Evolutionary conservation across 2,329 filamentous ascomycete species (phyloP).

Genomic region (Acrocalymma vagum): DNA sequence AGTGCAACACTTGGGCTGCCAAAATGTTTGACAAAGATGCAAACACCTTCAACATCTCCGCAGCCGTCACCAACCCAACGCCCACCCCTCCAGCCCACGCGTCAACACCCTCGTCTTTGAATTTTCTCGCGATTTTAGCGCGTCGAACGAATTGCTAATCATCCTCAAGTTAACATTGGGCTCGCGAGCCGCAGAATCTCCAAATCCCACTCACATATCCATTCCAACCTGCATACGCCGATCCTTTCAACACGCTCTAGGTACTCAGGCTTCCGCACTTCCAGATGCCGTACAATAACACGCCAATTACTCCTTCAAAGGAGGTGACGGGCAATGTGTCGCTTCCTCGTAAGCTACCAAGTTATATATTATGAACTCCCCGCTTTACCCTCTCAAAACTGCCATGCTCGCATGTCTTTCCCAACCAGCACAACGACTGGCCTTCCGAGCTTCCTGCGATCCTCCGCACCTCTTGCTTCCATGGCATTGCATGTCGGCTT

Average conservation of each 20-base stretch:
- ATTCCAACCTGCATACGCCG: too few species aligned
- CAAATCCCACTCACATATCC: too few species aligned
- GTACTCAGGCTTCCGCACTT: too few species aligned
- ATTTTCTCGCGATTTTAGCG: too few species aligned
- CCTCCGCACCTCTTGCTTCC: not conserved
- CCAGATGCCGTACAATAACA: slow-evolving; percentile 93
- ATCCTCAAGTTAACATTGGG: too few species aligned
- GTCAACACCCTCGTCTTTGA: too few species aligned
- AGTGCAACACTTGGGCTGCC: too few species aligned
- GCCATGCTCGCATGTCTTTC: not conserved
- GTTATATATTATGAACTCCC: not conserved
- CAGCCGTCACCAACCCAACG: too few species aligned
- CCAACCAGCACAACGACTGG: not conserved
- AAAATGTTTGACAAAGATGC: slow-evolving; percentile 11
- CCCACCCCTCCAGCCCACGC: not conserved
- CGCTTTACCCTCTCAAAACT: not conserved
- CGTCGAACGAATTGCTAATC: too few species aligned
- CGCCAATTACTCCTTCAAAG: slow-evolving; percentile 79
- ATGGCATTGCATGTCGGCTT: too few species aligned
- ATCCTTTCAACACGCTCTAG: too few species aligned
- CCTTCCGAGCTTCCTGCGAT: not conserved
- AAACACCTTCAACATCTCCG: slow-evolving; percentile 2
- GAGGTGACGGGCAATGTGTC: slow-evolving; percentile 86
- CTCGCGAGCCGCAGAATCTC: too few species aligned
- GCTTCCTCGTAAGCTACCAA: slow-evolving; percentile 74